Base-by-base conservation (phyloP, 139 green algal species). In the Tetraselmis striata region DNA sequence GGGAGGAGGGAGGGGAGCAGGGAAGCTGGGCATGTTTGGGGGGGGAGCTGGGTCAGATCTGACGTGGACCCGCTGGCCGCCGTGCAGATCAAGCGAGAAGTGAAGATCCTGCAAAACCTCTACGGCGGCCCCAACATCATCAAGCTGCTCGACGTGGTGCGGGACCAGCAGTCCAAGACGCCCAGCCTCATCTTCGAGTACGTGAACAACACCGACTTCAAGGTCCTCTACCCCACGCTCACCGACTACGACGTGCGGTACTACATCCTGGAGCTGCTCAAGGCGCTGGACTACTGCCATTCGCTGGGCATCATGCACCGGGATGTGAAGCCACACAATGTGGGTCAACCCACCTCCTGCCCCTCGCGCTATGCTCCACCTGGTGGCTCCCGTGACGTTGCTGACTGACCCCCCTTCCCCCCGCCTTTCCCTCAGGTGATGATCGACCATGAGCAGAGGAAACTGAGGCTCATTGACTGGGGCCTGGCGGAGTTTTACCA, bases 401-500 rank as follows among this genome's bases (percentile, higher is more conserved):
- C 59, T 75, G 59, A 75, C 24, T 81, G 32, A 29, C 32, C 23
- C 23, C 24, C 24, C 26, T 80, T 24, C 32, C 23, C 32, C 28
- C 28, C 31, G 76, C 27, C 28, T 28, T 79, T 45, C n/a, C 22
- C 30, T 29, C 81, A 89, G 85, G 90, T 99, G 26, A 99, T 99
- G 97, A 99, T 99, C 77, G 97, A 99, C 86, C 97, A 99, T 85
- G 86, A 92, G 76, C 88, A 93, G 87, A 88, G 92, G 24, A 84
- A 98, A 88, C 90, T 99, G 84, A 87, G 97, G 27, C 90, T 99
- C 32, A 99, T 99, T 79, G 97, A 99, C 89, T 99, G 97, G 96
- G 97, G 97, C 24, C 88, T 99, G 28, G 96, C 97, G 22, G 97
- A 99, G 90, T 99, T 99, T 82, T 99, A 99, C 90, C 93, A 98